Evolutionary conservation across 176 grass and related monocot species (phyloP).

Genomic region (Pharus latifolius): DNA sequence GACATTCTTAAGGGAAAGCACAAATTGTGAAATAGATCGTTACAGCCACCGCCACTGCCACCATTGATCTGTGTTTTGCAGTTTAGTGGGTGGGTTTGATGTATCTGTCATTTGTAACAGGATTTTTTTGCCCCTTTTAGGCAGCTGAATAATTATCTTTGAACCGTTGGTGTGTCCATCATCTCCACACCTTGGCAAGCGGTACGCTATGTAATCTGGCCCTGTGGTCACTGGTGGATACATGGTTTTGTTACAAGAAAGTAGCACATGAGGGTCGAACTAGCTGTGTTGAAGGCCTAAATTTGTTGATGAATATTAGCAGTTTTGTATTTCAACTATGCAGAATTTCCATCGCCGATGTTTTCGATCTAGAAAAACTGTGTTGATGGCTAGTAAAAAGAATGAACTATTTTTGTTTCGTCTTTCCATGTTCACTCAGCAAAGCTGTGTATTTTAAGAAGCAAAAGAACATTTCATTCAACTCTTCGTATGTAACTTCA

Average conservation of each 20-base stretch:
- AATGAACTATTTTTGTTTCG: too few relatives aligned
- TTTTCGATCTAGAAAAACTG: too few relatives aligned
- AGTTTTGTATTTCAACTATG: too few relatives aligned
- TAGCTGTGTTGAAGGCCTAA: neutral
- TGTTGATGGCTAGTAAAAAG: too few relatives aligned
- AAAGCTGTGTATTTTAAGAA: too few relatives aligned
- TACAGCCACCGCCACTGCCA: slow-evolving; percentile 1
- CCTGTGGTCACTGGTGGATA: too few relatives aligned
- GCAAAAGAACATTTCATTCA: too few relatives aligned
- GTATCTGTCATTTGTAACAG: slow-evolving; percentile 13
- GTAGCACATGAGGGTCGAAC: neutral
- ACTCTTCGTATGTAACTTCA: too few relatives aligned
- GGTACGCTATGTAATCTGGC: too few relatives aligned
- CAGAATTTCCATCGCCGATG: too few relatives aligned
- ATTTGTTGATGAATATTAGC: too few relatives aligned
- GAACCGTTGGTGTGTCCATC: neutral
- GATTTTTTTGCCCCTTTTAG: neutral
- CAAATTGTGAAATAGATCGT: neutral
- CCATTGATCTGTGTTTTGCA: slow-evolving; percentile 3
- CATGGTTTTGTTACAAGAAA: neutral
- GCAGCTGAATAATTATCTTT: slow-evolving; percentile 25
- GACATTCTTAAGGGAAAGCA: slow-evolving; percentile 8
- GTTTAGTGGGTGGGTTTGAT: slow-evolving; percentile 14
- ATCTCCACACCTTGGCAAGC: slow-evolving; percentile 1
- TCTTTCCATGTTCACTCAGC: too few relatives aligned